Conservation (phyloP, 768 basidiomycete genomes). For the Boletus reticulatus region DNA sequence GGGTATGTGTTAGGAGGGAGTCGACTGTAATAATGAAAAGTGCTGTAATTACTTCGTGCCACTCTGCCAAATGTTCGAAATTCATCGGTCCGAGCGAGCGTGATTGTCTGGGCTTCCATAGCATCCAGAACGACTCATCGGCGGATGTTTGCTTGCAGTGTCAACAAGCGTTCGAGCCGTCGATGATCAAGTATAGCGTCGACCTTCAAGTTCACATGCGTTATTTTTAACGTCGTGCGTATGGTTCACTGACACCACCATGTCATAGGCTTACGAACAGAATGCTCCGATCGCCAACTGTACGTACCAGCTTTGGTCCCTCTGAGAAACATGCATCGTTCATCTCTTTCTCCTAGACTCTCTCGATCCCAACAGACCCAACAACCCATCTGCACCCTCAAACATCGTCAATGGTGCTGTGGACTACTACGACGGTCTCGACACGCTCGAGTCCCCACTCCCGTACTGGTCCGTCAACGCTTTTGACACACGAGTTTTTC, state of each 20-base stretch:
- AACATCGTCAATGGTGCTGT: slow-evolving; percentile 28
- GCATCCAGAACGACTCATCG: background rate
- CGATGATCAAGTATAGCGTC: slow-evolving; percentile 32
- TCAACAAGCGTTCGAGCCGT: slow-evolving; percentile 27
- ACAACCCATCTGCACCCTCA: slow-evolving; percentile 26
- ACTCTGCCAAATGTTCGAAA: too few relatives aligned
- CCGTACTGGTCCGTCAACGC: slow-evolving; percentile 9
- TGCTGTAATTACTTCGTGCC: too few relatives aligned
- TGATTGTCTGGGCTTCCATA: too few relatives aligned
- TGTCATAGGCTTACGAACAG: slow-evolving; percentile 21
- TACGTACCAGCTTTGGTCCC: background rate
- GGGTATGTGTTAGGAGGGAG: too few relatives aligned
- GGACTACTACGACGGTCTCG: slow-evolving; percentile 29
- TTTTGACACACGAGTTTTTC: slow-evolving; percentile 11
- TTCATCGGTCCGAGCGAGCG: too few relatives aligned
- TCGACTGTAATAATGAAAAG: too few relatives aligned
- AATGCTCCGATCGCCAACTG: slow-evolving; percentile 28
- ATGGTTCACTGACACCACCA: background rate
- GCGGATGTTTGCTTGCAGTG: slow-evolving; percentile 13
- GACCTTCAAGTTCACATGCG: slow-evolving; percentile 25
- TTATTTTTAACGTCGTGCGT: background rate
- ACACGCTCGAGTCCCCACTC: background rate
- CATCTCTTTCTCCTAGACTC: background rate
- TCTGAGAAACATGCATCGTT: background rate
- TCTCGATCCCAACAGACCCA: slow-evolving; percentile 21